Conservation (phyloP, 805 yeast species). For the Ogataea chonburiensis region DNA sequence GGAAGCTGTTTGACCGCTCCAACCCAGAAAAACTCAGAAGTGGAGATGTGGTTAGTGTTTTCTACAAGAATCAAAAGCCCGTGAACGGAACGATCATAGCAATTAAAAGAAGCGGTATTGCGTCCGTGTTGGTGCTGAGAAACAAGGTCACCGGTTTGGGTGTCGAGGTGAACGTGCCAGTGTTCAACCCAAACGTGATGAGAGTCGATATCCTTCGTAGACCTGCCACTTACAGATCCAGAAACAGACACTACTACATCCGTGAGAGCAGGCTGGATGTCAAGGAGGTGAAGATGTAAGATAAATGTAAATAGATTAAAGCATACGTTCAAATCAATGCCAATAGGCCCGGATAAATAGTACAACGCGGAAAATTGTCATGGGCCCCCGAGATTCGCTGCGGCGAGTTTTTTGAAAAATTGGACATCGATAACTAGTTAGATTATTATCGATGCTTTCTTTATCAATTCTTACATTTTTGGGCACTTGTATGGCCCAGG, state of each 20-base stretch:
- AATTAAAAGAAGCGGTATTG: conserved; percentile 67
- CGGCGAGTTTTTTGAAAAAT: conserved; percentile 7
- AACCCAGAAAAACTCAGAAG: conserved; percentile 58
- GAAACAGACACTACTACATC: conserved; percentile 88
- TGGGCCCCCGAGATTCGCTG: conserved; percentile 3
- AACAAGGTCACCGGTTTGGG: conserved; percentile 81
- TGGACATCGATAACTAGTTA: conserved; percentile 9
- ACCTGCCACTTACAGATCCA: conserved; percentile 67
- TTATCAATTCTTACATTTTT: conserved; percentile 3
- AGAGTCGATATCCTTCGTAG: conserved; percentile 76
- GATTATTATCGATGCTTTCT: conserved; percentile 4
- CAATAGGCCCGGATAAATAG: neutral
- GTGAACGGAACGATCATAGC: conserved; percentile 80
- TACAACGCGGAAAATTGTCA: conserved; percentile 1
- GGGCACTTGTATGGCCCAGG: conserved; percentile 14
- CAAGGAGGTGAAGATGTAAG: conserved; percentile 52
- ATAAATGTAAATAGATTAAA: conserved; percentile 7
- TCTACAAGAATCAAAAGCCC: conserved; percentile 62
- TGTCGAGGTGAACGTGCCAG: conserved; percentile 77
- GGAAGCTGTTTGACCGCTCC: conserved; percentile 47
- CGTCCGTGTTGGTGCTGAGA: conserved; percentile 76
- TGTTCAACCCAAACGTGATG: conserved; percentile 75
- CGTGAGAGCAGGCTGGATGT: conserved; percentile 78
- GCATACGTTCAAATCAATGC: too few relatives aligned
- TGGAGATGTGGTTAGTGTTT: conserved; percentile 80